Conservation (phyloP, 495 filamentous ascomycete species). For the Lindgomyces ingoldianus region DNA sequence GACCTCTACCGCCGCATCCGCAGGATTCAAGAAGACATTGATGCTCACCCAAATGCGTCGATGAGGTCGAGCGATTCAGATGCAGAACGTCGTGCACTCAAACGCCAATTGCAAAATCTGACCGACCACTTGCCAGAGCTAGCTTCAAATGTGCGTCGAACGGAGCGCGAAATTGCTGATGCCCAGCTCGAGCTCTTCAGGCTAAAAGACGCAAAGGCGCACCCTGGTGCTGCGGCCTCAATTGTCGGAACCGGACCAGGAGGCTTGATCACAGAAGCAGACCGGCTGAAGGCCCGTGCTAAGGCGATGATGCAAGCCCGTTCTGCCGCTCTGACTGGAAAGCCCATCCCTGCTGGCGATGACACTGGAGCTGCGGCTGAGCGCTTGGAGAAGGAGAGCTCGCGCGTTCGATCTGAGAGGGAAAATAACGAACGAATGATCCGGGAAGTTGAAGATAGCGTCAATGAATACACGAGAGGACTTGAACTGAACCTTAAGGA, state of each 20-base stretch:
- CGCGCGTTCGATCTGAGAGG: conserved; percentile 74
- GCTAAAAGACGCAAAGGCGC: conserved; percentile 85
- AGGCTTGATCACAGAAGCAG: conserved; percentile 86
- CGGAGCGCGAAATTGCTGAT: conserved; percentile 90
- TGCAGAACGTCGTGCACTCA: conserved; percentile 80
- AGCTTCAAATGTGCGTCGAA: conserved; percentile 85
- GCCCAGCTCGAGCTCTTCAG: conserved; percentile 93
- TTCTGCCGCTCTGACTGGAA: conserved; percentile 86
- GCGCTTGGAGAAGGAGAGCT: conserved; percentile 80
- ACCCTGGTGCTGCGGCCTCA: conserved; percentile 77
- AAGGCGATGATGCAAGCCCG: conserved; percentile 98
- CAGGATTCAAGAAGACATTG: conserved; percentile 95
- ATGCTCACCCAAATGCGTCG: conserved; percentile 79
- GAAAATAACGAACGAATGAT: conserved; percentile 97
- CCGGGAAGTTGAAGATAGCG: conserved; percentile 93
- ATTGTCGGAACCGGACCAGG: conserved; percentile 94
- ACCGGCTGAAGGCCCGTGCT: conserved; percentile 90
- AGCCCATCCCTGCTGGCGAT: conserved; percentile 61
- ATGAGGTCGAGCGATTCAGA: conserved; percentile 75
- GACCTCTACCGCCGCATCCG: conserved; percentile 91
- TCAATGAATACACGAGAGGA: conserved; percentile 80
- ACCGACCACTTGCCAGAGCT: conserved; percentile 89
- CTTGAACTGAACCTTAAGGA: conserved; percentile 88
- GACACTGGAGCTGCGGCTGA: conserved; percentile 72
- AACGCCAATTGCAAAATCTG: conserved; percentile 82